A percentile compares a stretch with the other conserved stretches of the same genome.
Evolutionary conservation across 1,284 basidiomycete species (phyloP).

Genomic region (Anthracocystis setariae): DNA sequence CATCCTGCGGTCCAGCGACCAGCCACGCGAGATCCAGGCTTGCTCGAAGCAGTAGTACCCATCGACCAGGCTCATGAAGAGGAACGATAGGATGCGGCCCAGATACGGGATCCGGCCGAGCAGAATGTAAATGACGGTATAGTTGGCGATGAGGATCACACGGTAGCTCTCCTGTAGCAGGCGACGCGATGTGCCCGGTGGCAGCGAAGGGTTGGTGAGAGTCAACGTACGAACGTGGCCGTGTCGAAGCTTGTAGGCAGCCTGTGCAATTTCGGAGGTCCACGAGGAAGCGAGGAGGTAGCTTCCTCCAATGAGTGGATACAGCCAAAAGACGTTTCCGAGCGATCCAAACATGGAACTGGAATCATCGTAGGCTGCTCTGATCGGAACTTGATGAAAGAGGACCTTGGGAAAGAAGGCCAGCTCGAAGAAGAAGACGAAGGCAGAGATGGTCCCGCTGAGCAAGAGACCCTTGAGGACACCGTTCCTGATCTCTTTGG

Average conservation of each 20-base stretch:
- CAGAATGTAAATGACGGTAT: conserved; percentile 51
- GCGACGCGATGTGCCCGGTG: conserved; percentile 42
- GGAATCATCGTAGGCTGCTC: conserved; percentile 14
- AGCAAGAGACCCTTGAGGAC: conserved; percentile 63
- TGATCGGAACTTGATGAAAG: conserved; percentile 32
- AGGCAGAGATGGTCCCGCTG: conserved; percentile 51
- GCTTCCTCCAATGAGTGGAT: conserved; percentile 62
- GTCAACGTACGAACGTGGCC: conserved; percentile 29
- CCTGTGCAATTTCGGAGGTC: conserved; percentile 63
- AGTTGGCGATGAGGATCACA: conserved; percentile 59
- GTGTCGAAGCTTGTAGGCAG: conserved; percentile 54
- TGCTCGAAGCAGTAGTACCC: conserved; percentile 68
- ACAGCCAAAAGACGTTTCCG: conserved; percentile 62
- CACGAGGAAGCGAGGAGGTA: conserved; percentile 65
- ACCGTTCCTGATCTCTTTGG: conserved; percentile 52
- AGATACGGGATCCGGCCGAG: conserved; percentile 58
- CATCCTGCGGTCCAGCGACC: conserved; percentile 54
- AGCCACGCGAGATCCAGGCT: conserved; percentile 62
- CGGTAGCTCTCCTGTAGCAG: conserved; percentile 59
- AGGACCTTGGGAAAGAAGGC: conserved; percentile 61
- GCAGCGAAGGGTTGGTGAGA: conserved; percentile 37
- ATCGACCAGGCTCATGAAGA: conserved; percentile 64
- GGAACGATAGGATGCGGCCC: conserved; percentile 55
- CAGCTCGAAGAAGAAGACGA: conserved; percentile 64
- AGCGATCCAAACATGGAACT: conserved; percentile 37